phyloP scores from a whole-genome alignment of 148 eudicot species.

The Camellia sinensis region DNA sequence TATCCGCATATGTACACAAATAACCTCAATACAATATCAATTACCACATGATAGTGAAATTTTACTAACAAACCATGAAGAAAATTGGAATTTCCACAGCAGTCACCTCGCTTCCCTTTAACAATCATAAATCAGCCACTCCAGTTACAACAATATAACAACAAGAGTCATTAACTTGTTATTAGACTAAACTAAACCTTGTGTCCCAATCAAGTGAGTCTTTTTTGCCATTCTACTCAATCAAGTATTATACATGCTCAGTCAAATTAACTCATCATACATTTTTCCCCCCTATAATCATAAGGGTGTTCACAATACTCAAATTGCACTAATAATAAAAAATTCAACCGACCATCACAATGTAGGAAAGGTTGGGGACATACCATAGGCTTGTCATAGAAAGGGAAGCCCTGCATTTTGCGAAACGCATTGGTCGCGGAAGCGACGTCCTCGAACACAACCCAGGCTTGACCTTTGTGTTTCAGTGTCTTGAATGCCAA shows the following conservation, averaged over 20 bases:
- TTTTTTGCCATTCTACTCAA: no score
- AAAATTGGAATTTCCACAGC: not conserved
- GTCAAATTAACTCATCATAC: no score
- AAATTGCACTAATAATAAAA: not conserved
- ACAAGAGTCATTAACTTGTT: not conserved
- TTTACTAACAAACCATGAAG: not conserved
- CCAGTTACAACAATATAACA: not conserved
- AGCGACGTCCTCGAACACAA: conserved; percentile 82
- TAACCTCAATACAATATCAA: not conserved
- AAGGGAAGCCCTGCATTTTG: conserved; percentile 92
- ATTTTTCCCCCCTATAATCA: not conserved
- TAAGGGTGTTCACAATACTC: not conserved
- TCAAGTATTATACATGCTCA: no score
- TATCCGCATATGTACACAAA: not conserved
- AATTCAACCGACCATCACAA: not conserved
- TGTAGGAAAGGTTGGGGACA: not conserved
- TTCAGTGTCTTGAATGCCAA: conserved; percentile 94
- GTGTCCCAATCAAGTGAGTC: no score
- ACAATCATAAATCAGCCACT: not conserved
- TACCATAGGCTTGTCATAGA: conserved; percentile 97
- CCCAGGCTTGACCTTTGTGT: conserved; percentile 99
- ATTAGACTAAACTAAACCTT: no score
- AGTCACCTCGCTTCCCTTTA: no score
- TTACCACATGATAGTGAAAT: not conserved
- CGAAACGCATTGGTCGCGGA: conserved; percentile 80